Base-by-base conservation (phyloP, 345 rosid genomes). In the Zanthoxylum bungeanum region DNA sequence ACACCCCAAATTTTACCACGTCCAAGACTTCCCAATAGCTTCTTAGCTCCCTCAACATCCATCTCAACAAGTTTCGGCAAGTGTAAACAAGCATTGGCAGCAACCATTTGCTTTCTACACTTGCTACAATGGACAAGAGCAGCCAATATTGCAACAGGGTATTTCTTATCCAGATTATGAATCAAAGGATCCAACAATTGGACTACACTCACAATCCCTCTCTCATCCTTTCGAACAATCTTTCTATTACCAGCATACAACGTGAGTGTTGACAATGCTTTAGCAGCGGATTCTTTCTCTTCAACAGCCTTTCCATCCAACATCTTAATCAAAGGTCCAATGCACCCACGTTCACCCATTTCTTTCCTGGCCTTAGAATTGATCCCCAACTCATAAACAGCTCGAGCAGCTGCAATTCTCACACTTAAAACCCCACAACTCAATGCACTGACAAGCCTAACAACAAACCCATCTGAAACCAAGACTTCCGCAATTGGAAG, bases 1-100 rank as follows among this genome's bases (percentile, higher is more conserved):
- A 94, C 90, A 0, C 89, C 95, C 97, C 98, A 94, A 60, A 90
- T 85, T 85, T 85, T 92, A 66, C 93, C 91, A 12, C 88, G 83
- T 44, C 87, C 75, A 27, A 87, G 88, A 76, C 78, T 77, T 40
- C 90, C 91, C n/a, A 82, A 71, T 27, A 94, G 84, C 82, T 85
- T 92, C 88, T 88, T 90, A 56, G 98, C 85, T 14, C 98, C 98
- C 61, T 89, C 92, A 39, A 87, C 80, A 44, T 93, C 89, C 85
- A 86, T 82, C 63, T 87, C 93, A 47, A 81, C 88, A 50, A 94
- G 90, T 80, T 87, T 90, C 79, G 83, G 93, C 84, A 94, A 70
- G 76, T 90, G 79, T 64, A 73, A 67, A 76, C 82, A 78, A 66
- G 98, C 98, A 42, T 97, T 93, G 7, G 89, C 85, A 22, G 86